Evolutionary conservation across 768 basidiomycete genomes (phyloP).

Genomic region (Leccinum imitatum): DNA sequence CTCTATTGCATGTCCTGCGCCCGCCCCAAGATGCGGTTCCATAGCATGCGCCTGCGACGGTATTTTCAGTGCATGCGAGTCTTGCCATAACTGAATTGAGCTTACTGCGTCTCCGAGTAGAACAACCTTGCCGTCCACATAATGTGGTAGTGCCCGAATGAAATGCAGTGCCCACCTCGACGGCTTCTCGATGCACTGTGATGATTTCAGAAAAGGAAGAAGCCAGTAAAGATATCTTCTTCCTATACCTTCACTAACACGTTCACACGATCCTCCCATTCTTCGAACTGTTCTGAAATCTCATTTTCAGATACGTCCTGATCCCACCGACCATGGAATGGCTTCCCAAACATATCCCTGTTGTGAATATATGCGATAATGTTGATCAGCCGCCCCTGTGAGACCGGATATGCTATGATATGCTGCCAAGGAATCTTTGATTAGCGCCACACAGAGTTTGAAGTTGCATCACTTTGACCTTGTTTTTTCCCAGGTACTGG

Average conservation of each 20-base stretch:
- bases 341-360: constrained; percentile 28
- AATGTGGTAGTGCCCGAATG: constrained; percentile 40
- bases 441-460: not conserved
- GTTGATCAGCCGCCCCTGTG: constrained; percentile 37
- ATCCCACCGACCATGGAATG: constrained; percentile 32
- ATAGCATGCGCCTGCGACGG: constrained; percentile 45
- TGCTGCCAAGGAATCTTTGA: constrained; percentile 30
- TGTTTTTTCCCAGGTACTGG: constrained; percentile 27
- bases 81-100: not conserved
- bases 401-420: constrained; percentile 40
- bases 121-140: constrained; percentile 39
- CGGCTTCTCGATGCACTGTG: constrained; percentile 36
- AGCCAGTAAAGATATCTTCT: not conserved
- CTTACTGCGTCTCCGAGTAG: constrained; percentile 51
- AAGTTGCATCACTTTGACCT: constrained; percentile 4
- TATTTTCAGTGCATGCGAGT: not conserved
- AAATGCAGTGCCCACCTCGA: constrained; percentile 44
- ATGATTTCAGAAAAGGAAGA: not conserved
- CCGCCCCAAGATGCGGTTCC: constrained; percentile 46
- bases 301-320: constrained; percentile 33
- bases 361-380: constrained; percentile 34
- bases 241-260: constrained; percentile 14
- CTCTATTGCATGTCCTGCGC: constrained; percentile 54
- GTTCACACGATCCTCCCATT: constrained; percentile 21
- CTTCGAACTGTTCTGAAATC: constrained; percentile 28